Conservation (phyloP, 371 early-diverging fungal genomes). For the Lichtheimia ramosa region DNA sequence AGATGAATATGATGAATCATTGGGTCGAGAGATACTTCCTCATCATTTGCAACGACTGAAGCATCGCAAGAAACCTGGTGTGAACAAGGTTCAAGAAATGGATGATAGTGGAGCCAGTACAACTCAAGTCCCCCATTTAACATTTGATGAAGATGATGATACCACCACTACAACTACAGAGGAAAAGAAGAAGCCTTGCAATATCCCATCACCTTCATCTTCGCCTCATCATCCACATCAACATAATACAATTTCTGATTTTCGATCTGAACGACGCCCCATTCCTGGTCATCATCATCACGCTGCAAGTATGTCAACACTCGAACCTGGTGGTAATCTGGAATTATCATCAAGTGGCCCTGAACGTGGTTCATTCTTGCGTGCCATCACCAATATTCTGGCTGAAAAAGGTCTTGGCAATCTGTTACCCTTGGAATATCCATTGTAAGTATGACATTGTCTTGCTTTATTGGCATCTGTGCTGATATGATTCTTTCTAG, state of each 20-base stretch:
- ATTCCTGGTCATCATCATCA: neutral
- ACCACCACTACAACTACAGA: neutral
- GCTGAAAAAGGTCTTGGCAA: constrained; percentile 65
- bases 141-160: constrained; percentile 28
- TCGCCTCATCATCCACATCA: constrained; percentile 2
- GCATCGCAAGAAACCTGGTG: no score
- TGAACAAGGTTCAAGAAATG: no score
- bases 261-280: constrained; percentile 2
- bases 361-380: constrained; percentile 66
- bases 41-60: neutral
- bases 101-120: neutral
- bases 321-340: neutral
- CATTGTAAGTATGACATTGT: constrained; percentile 55
- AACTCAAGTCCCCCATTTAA: constrained; percentile 20
- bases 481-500: constrained; percentile 24
- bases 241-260: constrained; percentile 14
- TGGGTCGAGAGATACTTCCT: constrained; percentile 46
- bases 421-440: constrained; percentile 71
- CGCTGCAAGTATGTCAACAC: no score
- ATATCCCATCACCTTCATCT: no score
- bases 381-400: constrained; percentile 76
- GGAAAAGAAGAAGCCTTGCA: no score
- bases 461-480: no score
- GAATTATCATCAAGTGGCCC: constrained; percentile 29
- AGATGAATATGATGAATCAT: constrained; percentile 64